These are phyloP conservation scores for Lentinula sp. DNA, from an alignment of 768 basidiomycete genomes.

Conservation along the genomic window DNA sequence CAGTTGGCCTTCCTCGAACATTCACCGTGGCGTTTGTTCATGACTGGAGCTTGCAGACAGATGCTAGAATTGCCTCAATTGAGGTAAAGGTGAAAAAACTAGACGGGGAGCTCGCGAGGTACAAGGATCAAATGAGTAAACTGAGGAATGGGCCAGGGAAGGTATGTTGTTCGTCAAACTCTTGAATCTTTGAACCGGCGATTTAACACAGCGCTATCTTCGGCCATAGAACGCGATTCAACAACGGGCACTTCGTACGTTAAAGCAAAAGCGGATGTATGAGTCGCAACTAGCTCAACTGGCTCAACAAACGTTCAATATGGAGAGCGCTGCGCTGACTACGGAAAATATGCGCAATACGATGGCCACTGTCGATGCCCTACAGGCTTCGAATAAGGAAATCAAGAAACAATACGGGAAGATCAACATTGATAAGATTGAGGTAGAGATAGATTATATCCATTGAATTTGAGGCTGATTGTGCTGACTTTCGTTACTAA, in stretches of 20 bases:
- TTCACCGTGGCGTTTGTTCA: not conserved
- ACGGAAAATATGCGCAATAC: slow-evolving; percentile 99
- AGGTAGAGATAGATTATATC: slow-evolving; percentile 33
- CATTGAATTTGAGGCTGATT: not conserved
- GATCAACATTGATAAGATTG: slow-evolving; percentile 97
- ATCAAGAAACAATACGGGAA: slow-evolving; percentile 96
- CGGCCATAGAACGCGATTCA: slow-evolving; percentile 74
- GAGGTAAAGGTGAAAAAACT: slow-evolving; percentile 98
- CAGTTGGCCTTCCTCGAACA: slow-evolving; percentile 15
- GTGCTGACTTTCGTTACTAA: slow-evolving; percentile 20
- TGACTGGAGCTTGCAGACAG: slow-evolving; percentile 54
- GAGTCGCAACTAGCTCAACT: slow-evolving; percentile 88
- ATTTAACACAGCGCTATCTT: not conserved
- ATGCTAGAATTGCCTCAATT: slow-evolving; percentile 76
- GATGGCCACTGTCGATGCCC: slow-evolving; percentile 97
- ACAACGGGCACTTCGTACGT: slow-evolving; percentile 85
- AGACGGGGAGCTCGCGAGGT: slow-evolving; percentile 85
- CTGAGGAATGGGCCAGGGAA: slow-evolving; percentile 93
- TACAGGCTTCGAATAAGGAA: slow-evolving; percentile 95
- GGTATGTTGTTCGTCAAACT: slow-evolving; percentile 36
- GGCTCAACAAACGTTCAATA: slow-evolving; percentile 94
- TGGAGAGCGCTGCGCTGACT: slow-evolving; percentile 91
- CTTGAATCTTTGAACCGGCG: not conserved
- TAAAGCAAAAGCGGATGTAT: slow-evolving; percentile 96
- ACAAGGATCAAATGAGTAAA: slow-evolving; percentile 96